Base-by-base conservation (phyloP, 2,329 filamentous ascomycete genomes). In the Cytospora mali region DNA sequence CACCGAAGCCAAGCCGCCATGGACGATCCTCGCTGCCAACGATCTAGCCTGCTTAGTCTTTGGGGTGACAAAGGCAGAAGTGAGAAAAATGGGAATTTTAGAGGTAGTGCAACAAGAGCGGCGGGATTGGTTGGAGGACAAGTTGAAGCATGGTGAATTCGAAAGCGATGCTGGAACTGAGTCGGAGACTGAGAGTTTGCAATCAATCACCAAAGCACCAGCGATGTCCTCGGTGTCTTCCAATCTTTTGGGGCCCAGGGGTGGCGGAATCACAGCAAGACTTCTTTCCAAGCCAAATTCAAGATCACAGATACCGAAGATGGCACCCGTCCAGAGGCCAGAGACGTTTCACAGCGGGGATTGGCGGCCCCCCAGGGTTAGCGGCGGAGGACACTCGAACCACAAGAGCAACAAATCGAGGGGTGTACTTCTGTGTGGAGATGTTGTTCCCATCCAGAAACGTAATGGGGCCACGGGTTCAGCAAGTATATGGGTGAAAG, bases 381-480 rank as follows among this genome's bases (percentile, higher is more conserved):
- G 55, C 33, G 58, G 64, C 7, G 64, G 55, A 58, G 74, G 81
- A 13, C 74, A 79, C 31, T 75, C 80, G 69, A 83, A 93, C 68
- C 90, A 93, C 70, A 82, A 86, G 58, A 86, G 84, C 68, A 89
- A 85, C 69, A 93, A 91, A 54, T 72, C 71, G 54, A 71, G 72
- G 55, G 94, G 94, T 3, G 95, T 99, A 28, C 76, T 99, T 58
- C 83, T 99, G 1, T 99, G 95, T 69, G 95, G 95, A 50, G 95
- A 99, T 74, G 94, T 99, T n/a, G 92, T 99, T 21, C 95, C 95
- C 0, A 99, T 99, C 64, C 91, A 93, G 74, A 99, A 98, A 76
- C 87, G 95, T 65, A 97, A 99, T 71, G 95, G 95, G 4, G 86
- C 89, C 13, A 94, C 89, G 5, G 95, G 95, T 2, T 93, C 95